Percentiles rank a stretch among this genome's conserved stretches.
Evolutionary conservation across 2,329 filamentous ascomycete species (phyloP).

Genomic region (Aspergillus cejpii): DNA sequence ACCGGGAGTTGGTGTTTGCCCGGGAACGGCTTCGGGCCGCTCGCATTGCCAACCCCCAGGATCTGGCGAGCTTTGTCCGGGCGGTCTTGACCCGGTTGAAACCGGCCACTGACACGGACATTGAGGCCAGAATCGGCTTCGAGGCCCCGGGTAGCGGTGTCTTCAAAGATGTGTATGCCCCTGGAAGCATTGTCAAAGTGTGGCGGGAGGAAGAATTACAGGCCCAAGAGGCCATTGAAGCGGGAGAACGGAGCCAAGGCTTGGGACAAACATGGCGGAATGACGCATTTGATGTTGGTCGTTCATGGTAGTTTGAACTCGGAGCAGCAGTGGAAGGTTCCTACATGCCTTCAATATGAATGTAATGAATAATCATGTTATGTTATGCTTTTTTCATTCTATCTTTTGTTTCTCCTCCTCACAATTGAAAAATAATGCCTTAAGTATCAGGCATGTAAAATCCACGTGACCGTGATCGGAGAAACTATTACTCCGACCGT

Average conservation of each 20-base stretch:
- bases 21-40: conserved; percentile 80
- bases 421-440: no score
- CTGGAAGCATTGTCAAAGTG: conserved; percentile 80
- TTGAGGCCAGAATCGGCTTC: conserved; percentile 68
- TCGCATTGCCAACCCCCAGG: conserved; percentile 70
- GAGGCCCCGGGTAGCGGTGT: conserved; percentile 55
- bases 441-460: not conserved
- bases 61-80: conserved; percentile 73
- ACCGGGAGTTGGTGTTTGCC: conserved; percentile 80
- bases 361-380: no score
- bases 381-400: no score
- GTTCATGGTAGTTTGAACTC: conserved; percentile 4
- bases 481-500: conserved; percentile 6
- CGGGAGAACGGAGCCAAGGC: conserved; percentile 56
- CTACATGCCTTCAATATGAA: no score
- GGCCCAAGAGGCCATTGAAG: conserved; percentile 67
- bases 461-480: not conserved
- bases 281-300: conserved; percentile 61
- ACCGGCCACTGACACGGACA: conserved; percentile 65
- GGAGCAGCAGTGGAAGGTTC: no score
- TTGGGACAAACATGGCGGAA: conserved; percentile 62
- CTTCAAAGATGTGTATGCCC: conserved; percentile 80
- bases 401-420: no score
- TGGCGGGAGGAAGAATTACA: conserved; percentile 73
- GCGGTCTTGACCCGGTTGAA: conserved; percentile 71